Percentiles rank a stretch among this genome's conserved stretches.
These are phyloP conservation scores for Penicillium argentinense DNA, from an alignment of 495 filamentous ascomycete genomes.

Conservation along the genomic window DNA sequence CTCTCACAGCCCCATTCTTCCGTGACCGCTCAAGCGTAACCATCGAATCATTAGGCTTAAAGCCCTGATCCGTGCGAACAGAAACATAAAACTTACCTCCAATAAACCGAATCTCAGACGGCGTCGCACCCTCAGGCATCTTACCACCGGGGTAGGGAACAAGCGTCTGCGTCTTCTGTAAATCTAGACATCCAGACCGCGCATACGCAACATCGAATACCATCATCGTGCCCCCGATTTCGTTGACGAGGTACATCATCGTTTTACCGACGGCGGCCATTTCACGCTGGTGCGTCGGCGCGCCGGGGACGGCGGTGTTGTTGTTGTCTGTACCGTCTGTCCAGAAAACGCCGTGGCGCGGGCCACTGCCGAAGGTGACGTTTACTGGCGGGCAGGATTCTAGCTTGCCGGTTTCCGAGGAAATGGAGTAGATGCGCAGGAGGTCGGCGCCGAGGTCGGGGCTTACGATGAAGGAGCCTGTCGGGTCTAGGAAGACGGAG, in stretches of 20 bases:
- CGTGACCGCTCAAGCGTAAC: slow-evolving; percentile 30
- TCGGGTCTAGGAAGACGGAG: slow-evolving; percentile 68
- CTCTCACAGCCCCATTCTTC: slow-evolving; percentile 47
- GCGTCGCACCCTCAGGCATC: slow-evolving; percentile 34
- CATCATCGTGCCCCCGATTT: slow-evolving; percentile 59
- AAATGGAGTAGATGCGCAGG: slow-evolving; percentile 61
- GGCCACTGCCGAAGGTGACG: slow-evolving; percentile 56
- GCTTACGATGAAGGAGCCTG: slow-evolving; percentile 59
- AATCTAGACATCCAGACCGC: slow-evolving; percentile 35
- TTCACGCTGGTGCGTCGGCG: slow-evolving; percentile 18
- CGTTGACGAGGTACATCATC: slow-evolving; percentile 62
- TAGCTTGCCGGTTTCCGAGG: slow-evolving; percentile 36
- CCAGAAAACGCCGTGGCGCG: slow-evolving; percentile 66
- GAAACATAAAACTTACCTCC: slow-evolving; percentile 38
- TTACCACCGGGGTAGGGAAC: slow-evolving; percentile 29
- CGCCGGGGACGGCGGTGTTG: neutral
- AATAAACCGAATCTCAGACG: slow-evolving; percentile 35
- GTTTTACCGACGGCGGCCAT: slow-evolving; percentile 25
- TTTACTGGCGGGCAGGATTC: slow-evolving; percentile 24
- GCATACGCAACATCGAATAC: slow-evolving; percentile 60
- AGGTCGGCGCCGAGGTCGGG: slow-evolving; percentile 74
- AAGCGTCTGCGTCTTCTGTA: slow-evolving; percentile 36
- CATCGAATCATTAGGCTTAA: slow-evolving; percentile 35
- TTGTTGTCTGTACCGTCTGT: slow-evolving; percentile 15
- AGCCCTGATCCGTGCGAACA: slow-evolving; percentile 42